Conservation (phyloP, 208 protist species). For the Trypanosoma rangeli region DNA sequence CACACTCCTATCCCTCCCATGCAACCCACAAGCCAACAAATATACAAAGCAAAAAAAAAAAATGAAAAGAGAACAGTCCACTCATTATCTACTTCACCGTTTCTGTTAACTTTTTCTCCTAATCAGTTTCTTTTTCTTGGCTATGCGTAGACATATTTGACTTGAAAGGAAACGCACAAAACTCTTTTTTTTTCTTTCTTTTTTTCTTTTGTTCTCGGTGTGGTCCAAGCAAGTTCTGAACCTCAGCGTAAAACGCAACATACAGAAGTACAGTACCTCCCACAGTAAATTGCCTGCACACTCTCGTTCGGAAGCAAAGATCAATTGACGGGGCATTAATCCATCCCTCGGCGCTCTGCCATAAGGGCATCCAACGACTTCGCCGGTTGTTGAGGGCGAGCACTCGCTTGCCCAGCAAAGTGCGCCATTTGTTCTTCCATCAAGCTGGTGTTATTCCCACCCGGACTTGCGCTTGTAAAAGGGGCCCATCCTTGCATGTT, state of each 20-base stretch:
- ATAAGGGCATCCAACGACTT: constrained; percentile 27
- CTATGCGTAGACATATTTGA: constrained; percentile 15
- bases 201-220: background rate
- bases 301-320: background rate
- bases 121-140: background rate
- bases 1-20: background rate
- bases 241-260: background rate
- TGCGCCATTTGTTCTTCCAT: constrained; percentile 29
- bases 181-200: background rate
- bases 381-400: background rate
- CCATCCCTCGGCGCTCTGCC: constrained; percentile 18
- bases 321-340: constrained; percentile 22
- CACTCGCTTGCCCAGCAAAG: constrained; percentile 11
- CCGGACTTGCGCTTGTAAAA: background rate
- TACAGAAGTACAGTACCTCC: background rate
- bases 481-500: background rate
- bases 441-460: background rate
- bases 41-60: constrained; percentile 17
- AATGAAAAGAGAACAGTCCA: constrained; percentile 5
- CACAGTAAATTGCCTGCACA: background rate
- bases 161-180: background rate
- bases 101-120: background rate
- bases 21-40: background rate
- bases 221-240: background rate
- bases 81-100: background rate